Conservation (phyloP, 345 rosid genomes). For the Excoecaria cochinchinensis region DNA sequence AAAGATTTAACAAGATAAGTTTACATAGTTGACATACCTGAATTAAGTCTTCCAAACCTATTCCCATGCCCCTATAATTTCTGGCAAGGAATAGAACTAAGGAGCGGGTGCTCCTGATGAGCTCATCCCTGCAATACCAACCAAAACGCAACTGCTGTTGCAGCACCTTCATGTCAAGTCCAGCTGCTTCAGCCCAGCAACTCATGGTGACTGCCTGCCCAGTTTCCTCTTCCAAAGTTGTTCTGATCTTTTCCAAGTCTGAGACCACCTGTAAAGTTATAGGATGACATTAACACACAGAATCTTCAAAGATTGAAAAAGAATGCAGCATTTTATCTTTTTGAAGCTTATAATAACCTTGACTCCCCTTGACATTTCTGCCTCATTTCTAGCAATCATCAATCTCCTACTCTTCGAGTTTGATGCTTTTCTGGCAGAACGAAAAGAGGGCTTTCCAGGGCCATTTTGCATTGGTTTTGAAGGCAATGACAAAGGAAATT, state of each 20-base stretch:
- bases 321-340: slow-evolving; percentile 6
- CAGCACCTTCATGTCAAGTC: slow-evolving; percentile 57
- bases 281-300: slow-evolving; percentile 21
- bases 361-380: slow-evolving; percentile 64
- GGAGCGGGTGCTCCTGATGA: slow-evolving; percentile 58
- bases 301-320: slow-evolving; percentile 12
- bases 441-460: slow-evolving; percentile 20
- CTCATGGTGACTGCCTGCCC: slow-evolving; percentile 57
- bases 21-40: slow-evolving; percentile 46
- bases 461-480: slow-evolving; percentile 24
- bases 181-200: slow-evolving; percentile 88
- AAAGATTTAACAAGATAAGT: not conserved
- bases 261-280: slow-evolving; percentile 49
- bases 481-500: slow-evolving; percentile 21
- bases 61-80: slow-evolving; percentile 68
- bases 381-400: slow-evolving; percentile 64
- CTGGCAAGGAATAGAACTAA: slow-evolving; percentile 70
- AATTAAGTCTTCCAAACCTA: slow-evolving; percentile 63
- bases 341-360: slow-evolving; percentile 52
- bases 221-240: slow-evolving; percentile 54
- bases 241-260: slow-evolving; percentile 62
- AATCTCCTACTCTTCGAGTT: slow-evolving; percentile 49
- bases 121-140: slow-evolving; percentile 78
- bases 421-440: slow-evolving; percentile 33
- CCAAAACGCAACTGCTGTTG: slow-evolving; percentile 58